Evolutionary conservation across 2,329 filamentous ascomycete genomes (phyloP), one percentile per base, ranked within the genome.

Genomic region (Colletotrichum falcatum): DNA sequence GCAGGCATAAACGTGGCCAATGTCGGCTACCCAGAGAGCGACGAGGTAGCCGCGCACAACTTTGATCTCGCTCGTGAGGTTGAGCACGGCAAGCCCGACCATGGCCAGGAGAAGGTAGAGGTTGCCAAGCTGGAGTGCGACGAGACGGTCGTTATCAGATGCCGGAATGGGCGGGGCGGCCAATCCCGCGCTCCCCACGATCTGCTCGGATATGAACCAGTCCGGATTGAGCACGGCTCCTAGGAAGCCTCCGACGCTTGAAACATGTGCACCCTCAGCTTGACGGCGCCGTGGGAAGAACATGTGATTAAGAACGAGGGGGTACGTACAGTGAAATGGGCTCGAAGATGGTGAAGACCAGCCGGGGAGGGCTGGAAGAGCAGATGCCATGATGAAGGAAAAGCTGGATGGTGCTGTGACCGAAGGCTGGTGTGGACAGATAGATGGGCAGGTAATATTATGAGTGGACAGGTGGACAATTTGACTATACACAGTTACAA

Each of bases 51-150:
- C 90, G 56, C 87, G 85, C 35, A 94, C 86, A 2, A 94, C 90
- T 72, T 84, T 89, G 63, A 88, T 79, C 80, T 94, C 91, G 18
- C 82, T 87, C 2, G 89, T 92, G 7, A 88, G 86, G 76, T 89
- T 88, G 16, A 93, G 82, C 20, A 93, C 85, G 5, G 86, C 89
- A 9, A 92, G 76, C 3, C 89, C 91, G 5, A 93, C 78, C 67
- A 93, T 81, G 71, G 87, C 89, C 58, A 93, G 82, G 16, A 94
- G 83, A 1, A 90, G 85, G 75, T 93, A 94, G 26, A 90, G 78
- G 75, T 94, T 94, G 54, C 90, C 91, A 20, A 94, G 84, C 80
- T 94, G 90, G 74, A 88, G 84, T 55, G 89, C 87, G 35, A 93
- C 80, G n/a, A 91, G 82, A 51, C 86, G 83, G 72, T 84, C 83